phyloP scores from a whole-genome alignment of 202 grass and related monocot genomes.

The Zizania palustris region DNA sequence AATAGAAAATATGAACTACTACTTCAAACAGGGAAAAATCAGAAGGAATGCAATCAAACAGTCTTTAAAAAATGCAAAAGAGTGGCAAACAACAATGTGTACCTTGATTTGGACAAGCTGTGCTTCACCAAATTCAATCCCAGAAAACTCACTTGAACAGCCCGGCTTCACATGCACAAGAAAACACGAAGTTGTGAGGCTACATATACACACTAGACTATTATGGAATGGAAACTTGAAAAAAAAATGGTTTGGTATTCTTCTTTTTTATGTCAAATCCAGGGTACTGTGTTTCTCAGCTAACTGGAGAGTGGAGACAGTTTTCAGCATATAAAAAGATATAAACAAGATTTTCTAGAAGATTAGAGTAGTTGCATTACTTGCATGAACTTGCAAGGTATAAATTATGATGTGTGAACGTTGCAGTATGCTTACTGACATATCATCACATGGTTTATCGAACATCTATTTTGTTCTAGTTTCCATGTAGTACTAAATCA shows the following conservation, averaged over 20 bases:
- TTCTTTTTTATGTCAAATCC: slow-evolving; percentile 21
- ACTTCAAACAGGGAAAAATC: slow-evolving; percentile 1
- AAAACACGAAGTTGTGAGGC: slow-evolving; percentile 35
- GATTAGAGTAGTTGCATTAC: neutral
- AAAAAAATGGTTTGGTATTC: neutral
- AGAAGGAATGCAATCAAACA: slow-evolving; percentile 11
- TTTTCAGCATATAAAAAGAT: slow-evolving; percentile 12
- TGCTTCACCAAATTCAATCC: slow-evolving; percentile 83
- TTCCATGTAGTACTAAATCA: neutral
- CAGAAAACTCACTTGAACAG: slow-evolving; percentile 84
- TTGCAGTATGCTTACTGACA: neutral
- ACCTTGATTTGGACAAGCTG: slow-evolving; percentile 99
- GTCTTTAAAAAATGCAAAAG: neutral
- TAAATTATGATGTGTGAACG: neutral
- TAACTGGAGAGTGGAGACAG: neutral
- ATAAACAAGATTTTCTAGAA: neutral
- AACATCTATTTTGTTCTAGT: neutral
- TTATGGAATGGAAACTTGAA: neutral
- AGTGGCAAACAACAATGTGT: slow-evolving; percentile 16
- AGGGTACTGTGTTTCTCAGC: neutral
- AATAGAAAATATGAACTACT: slow-evolving; percentile 20
- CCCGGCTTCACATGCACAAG: slow-evolving; percentile 75
- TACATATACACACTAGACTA: slow-evolving; percentile 32
- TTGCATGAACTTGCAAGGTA: neutral
- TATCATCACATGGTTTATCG: neutral